phyloP scores from a whole-genome alignment of 1,284 basidiomycete species.

The Cerrena zonata region DNA sequence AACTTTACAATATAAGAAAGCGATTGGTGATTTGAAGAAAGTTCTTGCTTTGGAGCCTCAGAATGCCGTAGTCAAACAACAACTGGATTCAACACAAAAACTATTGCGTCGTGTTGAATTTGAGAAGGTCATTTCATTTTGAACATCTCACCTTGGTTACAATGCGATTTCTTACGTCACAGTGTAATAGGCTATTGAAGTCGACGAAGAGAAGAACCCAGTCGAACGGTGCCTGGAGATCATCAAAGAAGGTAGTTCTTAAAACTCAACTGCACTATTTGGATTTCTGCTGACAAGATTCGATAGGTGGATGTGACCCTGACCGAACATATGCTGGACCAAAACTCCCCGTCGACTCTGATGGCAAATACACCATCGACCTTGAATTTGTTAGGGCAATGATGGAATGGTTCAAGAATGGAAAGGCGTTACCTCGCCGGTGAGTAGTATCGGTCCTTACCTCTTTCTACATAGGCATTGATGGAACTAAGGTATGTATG shows the following conservation, averaged over 20 bases:
- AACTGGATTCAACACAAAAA: slow-evolving; percentile 87
- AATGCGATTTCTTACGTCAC: neutral
- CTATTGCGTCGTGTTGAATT: slow-evolving; percentile 82
- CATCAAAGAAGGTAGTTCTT: slow-evolving; percentile 62
- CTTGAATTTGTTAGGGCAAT: slow-evolving; percentile 78
- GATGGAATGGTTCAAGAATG: slow-evolving; percentile 89
- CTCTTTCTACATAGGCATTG: neutral
- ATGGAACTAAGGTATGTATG: slow-evolving; percentile 64
- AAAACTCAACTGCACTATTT: neutral
- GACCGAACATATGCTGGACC: slow-evolving; percentile 70
- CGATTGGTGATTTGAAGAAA: slow-evolving; percentile 83
- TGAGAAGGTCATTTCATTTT: slow-evolving; percentile 75
- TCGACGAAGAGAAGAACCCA: slow-evolving; percentile 78
- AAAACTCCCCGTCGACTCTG: slow-evolving; percentile 45
- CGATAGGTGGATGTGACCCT: slow-evolving; percentile 63
- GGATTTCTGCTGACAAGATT: neutral
- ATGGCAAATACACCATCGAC: slow-evolving; percentile 69
- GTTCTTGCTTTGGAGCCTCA: slow-evolving; percentile 83
- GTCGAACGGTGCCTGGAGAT: slow-evolving; percentile 71
- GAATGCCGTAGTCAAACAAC: slow-evolving; percentile 75
- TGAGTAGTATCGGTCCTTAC: slow-evolving; percentile 7
- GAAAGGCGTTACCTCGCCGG: slow-evolving; percentile 76
- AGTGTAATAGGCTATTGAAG: slow-evolving; percentile 65
- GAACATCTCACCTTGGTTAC: neutral
- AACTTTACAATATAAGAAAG: slow-evolving; percentile 78